A percentile compares a stretch with the other conserved stretches of the same genome.
phyloP scores from a whole-genome alignment of 352 stramenopile species.

The Heterotrichella gracilis region DNA sequence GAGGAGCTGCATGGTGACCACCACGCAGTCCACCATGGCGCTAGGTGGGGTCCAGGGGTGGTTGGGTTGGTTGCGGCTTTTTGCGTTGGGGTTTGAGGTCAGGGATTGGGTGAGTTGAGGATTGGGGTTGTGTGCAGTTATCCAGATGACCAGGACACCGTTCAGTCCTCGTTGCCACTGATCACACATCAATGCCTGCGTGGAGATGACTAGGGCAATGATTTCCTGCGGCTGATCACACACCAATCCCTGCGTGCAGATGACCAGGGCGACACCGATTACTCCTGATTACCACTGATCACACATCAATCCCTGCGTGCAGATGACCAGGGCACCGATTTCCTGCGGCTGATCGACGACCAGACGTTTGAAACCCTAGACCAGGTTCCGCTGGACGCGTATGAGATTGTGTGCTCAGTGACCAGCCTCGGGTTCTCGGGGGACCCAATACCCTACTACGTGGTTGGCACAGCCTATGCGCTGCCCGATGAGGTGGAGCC shows the following conservation, averaged over 20 bases:
- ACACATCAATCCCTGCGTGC: slow-evolving; percentile 40
- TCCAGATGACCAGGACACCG: not conserved
- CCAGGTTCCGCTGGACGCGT: slow-evolving; percentile 42
- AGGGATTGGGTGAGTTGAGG: no score
- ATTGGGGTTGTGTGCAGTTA: no score
- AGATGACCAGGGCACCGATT: slow-evolving; percentile 36
- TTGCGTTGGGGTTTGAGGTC: no score
- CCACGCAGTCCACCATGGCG: not conserved
- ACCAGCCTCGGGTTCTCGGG: not conserved
- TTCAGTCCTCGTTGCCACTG: not conserved
- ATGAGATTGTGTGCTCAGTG: slow-evolving; percentile 41
- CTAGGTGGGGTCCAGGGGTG: not conserved
- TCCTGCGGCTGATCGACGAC: slow-evolving; percentile 71
- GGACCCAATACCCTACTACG: slow-evolving; percentile 22
- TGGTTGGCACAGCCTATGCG: slow-evolving; percentile 47
- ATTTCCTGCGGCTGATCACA: slow-evolving; percentile 64
- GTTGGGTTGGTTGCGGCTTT: no score
- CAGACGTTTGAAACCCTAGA: slow-evolving; percentile 64
- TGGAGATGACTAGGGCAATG: slow-evolving; percentile 34
- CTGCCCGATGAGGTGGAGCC: slow-evolving; percentile 66
- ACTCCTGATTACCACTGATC: not conserved
- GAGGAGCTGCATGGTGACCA: not conserved
- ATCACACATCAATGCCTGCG: slow-evolving; percentile 34
- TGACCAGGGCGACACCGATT: slow-evolving; percentile 25
- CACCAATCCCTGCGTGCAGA: slow-evolving; percentile 72